Base-by-base conservation (phyloP, 83 land plant species). In the Thuja plicata region DNA sequence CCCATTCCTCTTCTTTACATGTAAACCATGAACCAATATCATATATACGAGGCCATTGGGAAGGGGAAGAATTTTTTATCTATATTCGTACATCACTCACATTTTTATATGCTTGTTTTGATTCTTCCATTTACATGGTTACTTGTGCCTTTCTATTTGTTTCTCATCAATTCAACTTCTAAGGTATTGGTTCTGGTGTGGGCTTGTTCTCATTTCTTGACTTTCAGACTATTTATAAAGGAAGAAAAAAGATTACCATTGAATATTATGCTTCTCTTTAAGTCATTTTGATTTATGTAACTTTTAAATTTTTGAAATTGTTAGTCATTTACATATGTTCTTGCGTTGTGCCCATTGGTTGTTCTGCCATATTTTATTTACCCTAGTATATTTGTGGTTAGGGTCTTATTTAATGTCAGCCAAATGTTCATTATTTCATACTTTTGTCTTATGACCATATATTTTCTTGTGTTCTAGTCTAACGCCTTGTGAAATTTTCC, bases 41-140 rank as follows among this genome's bases (percentile, higher is more conserved):
- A 98, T 89, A 94, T 98, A 86, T 97, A 96, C 88, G 96, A 98
- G 89, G 97, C 97, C 86, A 98, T 98, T 80, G 99, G 99, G 79
- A 95, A 92, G 41, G 99, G 99, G 52, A 98, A 97, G 79, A 93
- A 94, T 89, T 97, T 98, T 91, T 98, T 98, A 92, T 88, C 89
- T 46, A 48, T 37, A 10, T 27, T 86, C 60, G 8, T 27, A 71
- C 40, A 8, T 15, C 6, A 34, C n/a, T 27, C 35, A 54, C 35
- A 82, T 74, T 32, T 80, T 89, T 45, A 81, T 16, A 60, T 55
- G 60, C 52, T 85, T 87, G 50, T 89, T 60, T 45, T 60, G 73
- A 13, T 8, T 60, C 52, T 2, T 50, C 38, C 46, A 74, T 35
- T 27, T 5, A 0, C 46, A 45, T 45, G 8, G 37, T 16, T 13